Evolutionary conservation across 106 monocot species (phyloP).

Genomic region (Dendrobium huoshanense): DNA sequence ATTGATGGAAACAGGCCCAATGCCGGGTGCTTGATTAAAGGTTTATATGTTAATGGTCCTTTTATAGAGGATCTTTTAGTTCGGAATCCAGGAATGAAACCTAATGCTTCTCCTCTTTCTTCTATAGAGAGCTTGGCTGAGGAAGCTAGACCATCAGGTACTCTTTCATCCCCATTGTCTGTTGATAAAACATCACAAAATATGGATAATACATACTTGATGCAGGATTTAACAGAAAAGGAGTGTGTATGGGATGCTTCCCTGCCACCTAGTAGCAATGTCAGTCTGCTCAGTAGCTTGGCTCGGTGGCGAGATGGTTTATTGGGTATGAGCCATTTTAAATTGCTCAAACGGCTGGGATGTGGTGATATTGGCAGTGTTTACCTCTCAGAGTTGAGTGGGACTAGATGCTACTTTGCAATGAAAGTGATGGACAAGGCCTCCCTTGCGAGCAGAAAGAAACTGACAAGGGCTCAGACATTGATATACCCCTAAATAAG

Average conservation of each 20-base stretch:
- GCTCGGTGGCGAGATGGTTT: conserved; percentile 54
- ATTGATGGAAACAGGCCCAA: conserved; percentile 53
- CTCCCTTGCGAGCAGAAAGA: no score
- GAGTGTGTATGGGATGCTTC: conserved; percentile 90
- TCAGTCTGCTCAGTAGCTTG: conserved; percentile 77
- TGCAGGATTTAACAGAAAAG: conserved; percentile 46
- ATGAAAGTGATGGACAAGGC: no score
- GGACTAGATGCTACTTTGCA: no score
- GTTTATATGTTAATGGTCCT: conserved; percentile 39
- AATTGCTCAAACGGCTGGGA: no score
- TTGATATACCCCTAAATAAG: no score
- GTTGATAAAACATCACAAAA: conserved; percentile 20
- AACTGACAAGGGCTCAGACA: no score
- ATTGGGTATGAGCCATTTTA: no score
- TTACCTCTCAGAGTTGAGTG: no score
- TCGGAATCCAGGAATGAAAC: conserved; percentile 34
- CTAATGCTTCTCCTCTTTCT: conserved; percentile 9
- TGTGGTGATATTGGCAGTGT: no score
- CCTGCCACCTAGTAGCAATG: conserved; percentile 72
- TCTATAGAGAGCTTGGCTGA: conserved; percentile 27
- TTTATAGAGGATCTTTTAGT: conserved; percentile 61
- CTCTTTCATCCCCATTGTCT: conserved; percentile 27
- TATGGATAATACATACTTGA: conserved; percentile 13
- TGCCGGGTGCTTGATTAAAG: conserved; percentile 36
- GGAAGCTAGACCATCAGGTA: conserved; percentile 14